Evolutionary conservation across 441 rosid genomes (phyloP), one percentile per base, ranked within the genome.

Genomic region (Populus hybrid): DNA sequence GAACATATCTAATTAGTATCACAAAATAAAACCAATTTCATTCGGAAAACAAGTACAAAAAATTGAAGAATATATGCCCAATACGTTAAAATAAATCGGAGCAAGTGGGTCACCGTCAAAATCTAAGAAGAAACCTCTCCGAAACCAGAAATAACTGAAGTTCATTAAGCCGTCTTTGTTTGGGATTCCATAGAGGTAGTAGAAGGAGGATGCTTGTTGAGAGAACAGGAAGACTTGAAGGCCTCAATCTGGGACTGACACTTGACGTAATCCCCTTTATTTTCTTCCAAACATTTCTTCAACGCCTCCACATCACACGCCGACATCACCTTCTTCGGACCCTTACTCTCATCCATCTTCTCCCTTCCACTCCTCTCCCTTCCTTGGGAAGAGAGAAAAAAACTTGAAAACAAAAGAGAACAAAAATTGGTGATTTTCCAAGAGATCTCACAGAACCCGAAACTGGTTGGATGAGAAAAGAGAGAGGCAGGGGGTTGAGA

Each of bases 221-320:
- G 42, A 20, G 97, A 86, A 72, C 97, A 93, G 20, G 99, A 91
- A 5, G 92, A 85, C 83, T 88, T 88, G 87, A 95, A 95, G 74
- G 97, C 98, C 74, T 95, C 91, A 28, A 93, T 89, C 78, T 92
- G 96, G 16, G 94, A 84, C 72, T 86, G 89, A 79, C 96, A 93
- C 82, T 92, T 40, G 50, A 40, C 80, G 73, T 85, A 84, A 77
- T 92, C 92, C 20, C 97, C 97, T 78, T 89, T 93, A 88, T 91
- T 40, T 40, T 40, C 50, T 40, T 40, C 14, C 50, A 40, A 40
- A 10, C 50, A 40, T 84, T 92, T 93, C 96, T 93, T 92, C 77
- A 95, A 77, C 18, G 94, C 94, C 68, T 92, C 94, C 64, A 95
- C 98, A 31, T 91, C 98, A 81, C 99, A 95, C 5, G 93, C 79